Base-by-base conservation (phyloP, 805 yeast genomes). In the Lipomyces chichibuensis region DNA sequence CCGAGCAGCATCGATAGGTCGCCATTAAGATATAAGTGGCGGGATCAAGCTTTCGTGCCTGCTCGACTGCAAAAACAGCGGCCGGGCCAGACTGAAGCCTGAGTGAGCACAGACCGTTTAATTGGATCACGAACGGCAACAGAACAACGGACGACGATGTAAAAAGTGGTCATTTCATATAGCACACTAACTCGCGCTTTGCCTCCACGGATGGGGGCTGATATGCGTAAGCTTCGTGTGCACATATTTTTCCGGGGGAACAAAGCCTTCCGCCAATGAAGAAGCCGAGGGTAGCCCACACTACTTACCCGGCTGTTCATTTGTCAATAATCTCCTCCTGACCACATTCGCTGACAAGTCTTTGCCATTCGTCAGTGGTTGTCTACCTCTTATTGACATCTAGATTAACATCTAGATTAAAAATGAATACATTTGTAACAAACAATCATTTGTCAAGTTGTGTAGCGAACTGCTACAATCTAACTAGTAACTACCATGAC, bases 11-110 rank as follows among this genome's bases (percentile, higher is more conserved):
- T 23, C 33, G 17, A 56, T 33, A 29, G 20, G 59, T 25, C 14
- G 59, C 59, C 59, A 56, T 56, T 33, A 25, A 56, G 20, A 32
- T 29, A 29, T 14, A 29, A 6, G 49, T 43, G 20, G 49, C 39
- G 39, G 32, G 39, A 11, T 37, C 39, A 37, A 29, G 39, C 14
- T 37, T 4, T 11, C 17, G 17, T 13, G 17, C 5, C 39, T 37
- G 39, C 17, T 37, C 5, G 17, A 37, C 14, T 3, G 39, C 39
- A 37, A 37, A 37, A 37, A 3, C 5, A 11, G 39, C 39, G 39
- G 5, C 4, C 39, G 13, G 17, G 39, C 39, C 39, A 37, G 39
- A 37, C 39, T 37, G 17, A 37, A 37, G 32, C 7, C 23, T 6
- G 9, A n/a, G n/a, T n/a, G 20, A n/a, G 49, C 49, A 43, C 49